These are phyloP conservation scores for Toxoplasma gondii DNA, from an alignment of 169 alveolate species.

Conservation along the genomic window DNA sequence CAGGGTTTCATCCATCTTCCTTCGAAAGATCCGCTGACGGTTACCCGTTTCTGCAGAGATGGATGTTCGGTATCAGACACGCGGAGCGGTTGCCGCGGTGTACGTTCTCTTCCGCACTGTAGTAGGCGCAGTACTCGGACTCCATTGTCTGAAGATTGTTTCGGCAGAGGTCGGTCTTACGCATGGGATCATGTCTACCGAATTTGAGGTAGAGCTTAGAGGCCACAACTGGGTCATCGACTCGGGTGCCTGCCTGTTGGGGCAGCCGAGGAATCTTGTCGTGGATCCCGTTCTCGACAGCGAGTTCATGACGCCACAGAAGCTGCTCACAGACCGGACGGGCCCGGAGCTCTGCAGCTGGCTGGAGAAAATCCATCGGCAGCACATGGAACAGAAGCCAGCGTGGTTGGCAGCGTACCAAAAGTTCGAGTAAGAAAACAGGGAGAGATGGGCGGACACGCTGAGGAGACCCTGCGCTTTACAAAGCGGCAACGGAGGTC, in stretches of 20 bases:
- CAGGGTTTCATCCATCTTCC: too few species aligned
- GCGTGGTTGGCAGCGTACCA: conserved; percentile 38
- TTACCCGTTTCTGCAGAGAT: neutral
- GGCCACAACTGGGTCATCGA: neutral
- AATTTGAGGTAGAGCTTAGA: neutral
- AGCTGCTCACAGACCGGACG: conserved; percentile 18
- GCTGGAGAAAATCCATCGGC: conserved; percentile 31
- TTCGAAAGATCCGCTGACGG: too few species aligned
- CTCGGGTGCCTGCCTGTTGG: neutral
- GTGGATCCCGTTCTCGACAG: neutral
- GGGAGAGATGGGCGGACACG: too few species aligned
- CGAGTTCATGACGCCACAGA: conserved; percentile 4
- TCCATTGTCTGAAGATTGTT: neutral
- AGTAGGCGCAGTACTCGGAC: neutral
- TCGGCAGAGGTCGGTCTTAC: conserved; percentile 11
- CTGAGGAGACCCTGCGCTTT: too few species aligned
- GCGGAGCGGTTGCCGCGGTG: neutral
- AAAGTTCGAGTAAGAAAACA: neutral
- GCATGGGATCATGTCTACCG: neutral
- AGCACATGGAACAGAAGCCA: conserved; percentile 1
- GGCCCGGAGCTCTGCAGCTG: conserved; percentile 57
- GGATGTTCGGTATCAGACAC: neutral
- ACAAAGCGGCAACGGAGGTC: neutral
- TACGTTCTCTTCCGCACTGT: neutral
- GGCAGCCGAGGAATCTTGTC: neutral